A percentile compares a stretch with the other conserved stretches of the same genome.
These are phyloP conservation scores for Talaromyces ruber DNA, from an alignment of 495 filamentous ascomycete species.

Conservation along the genomic window DNA sequence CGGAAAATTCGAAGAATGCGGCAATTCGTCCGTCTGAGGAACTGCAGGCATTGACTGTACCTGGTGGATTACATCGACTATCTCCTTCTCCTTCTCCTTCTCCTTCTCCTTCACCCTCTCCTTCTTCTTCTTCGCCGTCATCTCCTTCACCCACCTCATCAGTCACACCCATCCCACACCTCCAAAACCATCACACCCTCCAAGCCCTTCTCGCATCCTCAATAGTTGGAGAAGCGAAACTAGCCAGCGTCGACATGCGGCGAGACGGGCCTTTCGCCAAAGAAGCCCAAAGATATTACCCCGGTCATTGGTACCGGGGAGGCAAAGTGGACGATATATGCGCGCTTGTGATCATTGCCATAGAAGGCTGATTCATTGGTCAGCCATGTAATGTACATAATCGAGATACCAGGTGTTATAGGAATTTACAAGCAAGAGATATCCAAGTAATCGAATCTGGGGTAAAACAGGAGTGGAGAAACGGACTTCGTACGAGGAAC, in stretches of 20 bases:
- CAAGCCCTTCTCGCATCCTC: slow-evolving; percentile 71
- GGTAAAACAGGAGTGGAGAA: no score
- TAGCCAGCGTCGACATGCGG: slow-evolving; percentile 66
- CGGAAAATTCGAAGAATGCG: slow-evolving; percentile 38
- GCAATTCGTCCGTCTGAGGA: slow-evolving; percentile 50
- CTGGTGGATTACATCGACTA: slow-evolving; percentile 23
- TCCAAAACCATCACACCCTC: slow-evolving; percentile 32
- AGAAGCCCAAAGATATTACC: slow-evolving; percentile 80
- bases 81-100: slow-evolving; percentile 6
- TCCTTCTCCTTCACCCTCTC: slow-evolving; percentile 1
- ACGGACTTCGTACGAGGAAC: no score
- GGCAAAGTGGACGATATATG: slow-evolving; percentile 92
- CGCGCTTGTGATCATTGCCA: slow-evolving; percentile 64
- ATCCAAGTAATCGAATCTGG: background rate
- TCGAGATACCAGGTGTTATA: background rate
- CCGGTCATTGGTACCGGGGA: slow-evolving; percentile 72
- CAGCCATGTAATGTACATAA: background rate
- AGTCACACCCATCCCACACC: background rate
- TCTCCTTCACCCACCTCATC: slow-evolving; percentile 6
- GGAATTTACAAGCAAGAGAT: background rate
- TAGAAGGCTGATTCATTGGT: slow-evolving; percentile 15
- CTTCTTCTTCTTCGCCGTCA: background rate
- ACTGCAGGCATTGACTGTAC: slow-evolving; percentile 42
- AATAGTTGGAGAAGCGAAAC: slow-evolving; percentile 72
- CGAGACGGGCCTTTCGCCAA: slow-evolving; percentile 89